Evolutionary conservation across 2,329 filamentous ascomycete species (phyloP).

Genomic region (Aureobasidium uvarum): DNA sequence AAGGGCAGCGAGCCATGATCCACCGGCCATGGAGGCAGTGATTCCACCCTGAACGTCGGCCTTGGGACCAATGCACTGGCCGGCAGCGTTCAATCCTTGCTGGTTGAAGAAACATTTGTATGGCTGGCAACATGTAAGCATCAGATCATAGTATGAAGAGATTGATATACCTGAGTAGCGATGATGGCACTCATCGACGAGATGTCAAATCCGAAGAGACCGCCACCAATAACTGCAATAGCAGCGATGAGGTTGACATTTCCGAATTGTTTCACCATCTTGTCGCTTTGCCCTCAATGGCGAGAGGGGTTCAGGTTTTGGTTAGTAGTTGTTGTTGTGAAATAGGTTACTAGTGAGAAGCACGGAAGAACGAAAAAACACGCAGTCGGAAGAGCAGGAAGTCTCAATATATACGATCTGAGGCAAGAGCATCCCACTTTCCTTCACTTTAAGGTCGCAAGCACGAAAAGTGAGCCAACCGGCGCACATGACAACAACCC

Average conservation of each 20-base stretch:
- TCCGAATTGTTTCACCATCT: constrained; percentile 44
- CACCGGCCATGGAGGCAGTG: constrained; percentile 68
- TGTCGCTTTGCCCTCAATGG: background rate
- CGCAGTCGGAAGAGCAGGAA: background rate
- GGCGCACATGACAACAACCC: constrained; percentile 10
- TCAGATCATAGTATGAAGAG: no score
- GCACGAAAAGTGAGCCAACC: constrained; percentile 3
- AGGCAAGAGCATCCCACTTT: constrained; percentile 1
- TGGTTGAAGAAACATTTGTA: constrained; percentile 24
- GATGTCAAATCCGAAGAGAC: constrained; percentile 76
- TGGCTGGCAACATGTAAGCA: background rate
- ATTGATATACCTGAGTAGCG: constrained; percentile 59
- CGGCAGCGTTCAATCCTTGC: constrained; percentile 37
- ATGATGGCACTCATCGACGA: constrained; percentile 66
- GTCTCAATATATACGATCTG: background rate
- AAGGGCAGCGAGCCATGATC: constrained; percentile 65
- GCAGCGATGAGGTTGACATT: constrained; percentile 60
- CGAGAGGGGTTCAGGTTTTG: background rate
- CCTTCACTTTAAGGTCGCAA: background rate
- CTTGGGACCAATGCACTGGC: constrained; percentile 53
- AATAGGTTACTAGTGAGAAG: background rate
- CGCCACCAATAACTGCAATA: constrained; percentile 62
- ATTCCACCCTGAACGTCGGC: constrained; percentile 64
- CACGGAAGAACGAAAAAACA: background rate
- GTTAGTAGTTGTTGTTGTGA: background rate